Evolutionary conservation across 495 filamentous ascomycete species (phyloP).

Genomic region (Jackrogersella multiformis): DNA sequence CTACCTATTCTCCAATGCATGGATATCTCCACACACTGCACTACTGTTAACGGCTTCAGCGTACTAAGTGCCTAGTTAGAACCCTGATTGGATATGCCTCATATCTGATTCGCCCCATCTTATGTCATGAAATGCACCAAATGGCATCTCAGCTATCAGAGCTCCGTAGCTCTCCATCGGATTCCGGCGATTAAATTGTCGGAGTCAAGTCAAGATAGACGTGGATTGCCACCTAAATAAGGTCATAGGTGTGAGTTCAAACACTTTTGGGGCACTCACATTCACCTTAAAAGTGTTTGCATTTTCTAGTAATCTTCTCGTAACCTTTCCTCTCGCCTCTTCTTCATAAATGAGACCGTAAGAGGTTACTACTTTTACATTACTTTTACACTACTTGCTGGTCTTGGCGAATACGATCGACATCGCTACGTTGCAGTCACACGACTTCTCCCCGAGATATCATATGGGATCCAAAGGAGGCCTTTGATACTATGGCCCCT

Average conservation of each 20-base stretch:
- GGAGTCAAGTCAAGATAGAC: conserved; percentile 18
- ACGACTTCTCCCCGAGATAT: neutral
- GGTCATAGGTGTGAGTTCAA: conserved; percentile 2
- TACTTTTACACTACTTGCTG: neutral
- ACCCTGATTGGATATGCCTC: conserved; percentile 19
- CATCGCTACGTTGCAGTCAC: neutral
- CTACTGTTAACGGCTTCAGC: too few relatives aligned
- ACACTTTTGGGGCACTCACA: neutral
- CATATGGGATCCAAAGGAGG: conserved; percentile 9
- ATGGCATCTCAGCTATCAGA: conserved; percentile 30
- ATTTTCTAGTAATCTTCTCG: neutral
- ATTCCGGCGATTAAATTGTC: conserved; percentile 21
- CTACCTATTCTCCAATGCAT: too few relatives aligned
- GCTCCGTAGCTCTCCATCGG: conserved; percentile 20
- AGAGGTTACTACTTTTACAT: neutral
- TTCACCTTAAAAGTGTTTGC: conserved; percentile 10
- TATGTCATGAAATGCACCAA: conserved; percentile 28
- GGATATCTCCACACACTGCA: too few relatives aligned
- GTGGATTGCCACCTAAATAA: conserved; percentile 34
- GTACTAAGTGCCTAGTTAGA: too few relatives aligned
- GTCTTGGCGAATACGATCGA: neutral
- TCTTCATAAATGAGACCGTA: neutral
- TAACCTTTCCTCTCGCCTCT: neutral
- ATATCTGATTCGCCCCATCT: conserved; percentile 24
- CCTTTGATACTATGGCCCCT: conserved; percentile 54